phyloP scores from a whole-genome alignment of 2,329 filamentous ascomycete species.

The Xylariaceae sp. region DNA sequence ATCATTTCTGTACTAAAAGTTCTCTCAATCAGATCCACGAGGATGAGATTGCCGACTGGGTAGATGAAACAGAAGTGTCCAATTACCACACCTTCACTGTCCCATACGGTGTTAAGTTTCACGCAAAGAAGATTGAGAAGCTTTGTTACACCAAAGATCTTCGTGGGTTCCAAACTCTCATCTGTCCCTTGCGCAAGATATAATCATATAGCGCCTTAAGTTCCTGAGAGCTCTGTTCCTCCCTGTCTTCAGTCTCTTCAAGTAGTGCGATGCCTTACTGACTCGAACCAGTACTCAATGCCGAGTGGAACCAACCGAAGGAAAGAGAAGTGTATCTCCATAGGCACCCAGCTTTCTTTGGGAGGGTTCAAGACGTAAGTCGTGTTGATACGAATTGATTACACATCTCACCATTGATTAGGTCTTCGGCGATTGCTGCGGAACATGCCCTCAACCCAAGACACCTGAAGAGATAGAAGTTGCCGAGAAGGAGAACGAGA shows the following conservation, averaged over 20 bases:
- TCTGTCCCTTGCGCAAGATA: no score
- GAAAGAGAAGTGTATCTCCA: slow-evolving; percentile 75
- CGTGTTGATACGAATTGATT: not conserved
- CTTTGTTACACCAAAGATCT: slow-evolving; percentile 78
- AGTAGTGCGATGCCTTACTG: not conserved
- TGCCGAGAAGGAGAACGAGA: slow-evolving; percentile 67
- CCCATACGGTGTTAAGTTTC: slow-evolving; percentile 59
- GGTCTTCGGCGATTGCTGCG: slow-evolving; percentile 77
- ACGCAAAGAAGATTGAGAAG: slow-evolving; percentile 72
- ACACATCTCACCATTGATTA: slow-evolving; percentile 6
- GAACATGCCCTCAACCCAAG: slow-evolving; percentile 65
- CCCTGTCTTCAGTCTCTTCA: no score
- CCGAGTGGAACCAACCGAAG: slow-evolving; percentile 78
- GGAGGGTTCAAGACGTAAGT: slow-evolving; percentile 59
- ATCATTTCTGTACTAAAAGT: no score
- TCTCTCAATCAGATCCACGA: slow-evolving; percentile 47
- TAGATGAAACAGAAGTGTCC: slow-evolving; percentile 69
- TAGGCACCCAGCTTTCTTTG: slow-evolving; percentile 82
- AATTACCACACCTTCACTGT: slow-evolving; percentile 76
- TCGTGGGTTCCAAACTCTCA: slow-evolving; percentile 28
- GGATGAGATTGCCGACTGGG: slow-evolving; percentile 82
- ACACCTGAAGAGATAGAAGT: slow-evolving; percentile 70
- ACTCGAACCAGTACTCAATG: slow-evolving; percentile 59
- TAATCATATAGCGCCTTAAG: no score
- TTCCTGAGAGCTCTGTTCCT: no score